phyloP scores from a whole-genome alignment of 345 rosid genomes.

The Theobroma cacao region DNA sequence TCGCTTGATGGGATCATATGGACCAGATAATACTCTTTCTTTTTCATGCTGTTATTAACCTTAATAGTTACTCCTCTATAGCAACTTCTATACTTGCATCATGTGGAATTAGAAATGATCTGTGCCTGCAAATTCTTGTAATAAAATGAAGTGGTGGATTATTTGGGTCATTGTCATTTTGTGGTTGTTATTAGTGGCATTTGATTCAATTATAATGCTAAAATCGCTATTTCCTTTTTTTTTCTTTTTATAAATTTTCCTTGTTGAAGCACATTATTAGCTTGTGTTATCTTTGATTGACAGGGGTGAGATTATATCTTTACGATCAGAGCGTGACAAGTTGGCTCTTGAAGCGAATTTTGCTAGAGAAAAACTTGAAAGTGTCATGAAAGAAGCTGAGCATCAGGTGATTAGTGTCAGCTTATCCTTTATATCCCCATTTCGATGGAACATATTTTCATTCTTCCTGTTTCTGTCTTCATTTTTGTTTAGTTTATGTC shows the following conservation, averaged over 20 bases:
- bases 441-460: not conserved
- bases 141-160: not conserved
- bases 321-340: slow-evolving; percentile 81
- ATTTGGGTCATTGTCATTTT: not conserved
- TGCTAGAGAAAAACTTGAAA: slow-evolving; percentile 69
- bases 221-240: not conserved
- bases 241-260: not conserved
- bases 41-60: not conserved
- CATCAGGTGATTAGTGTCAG: slow-evolving; percentile 51
- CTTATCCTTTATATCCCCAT: not conserved
- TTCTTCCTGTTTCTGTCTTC: not conserved
- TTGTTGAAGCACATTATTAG: not conserved
- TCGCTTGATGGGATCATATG: not conserved
- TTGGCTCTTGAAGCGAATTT: slow-evolving; percentile 68
- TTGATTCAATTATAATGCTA: not conserved
- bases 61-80: not conserved
- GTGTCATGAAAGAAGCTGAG: slow-evolving; percentile 71
- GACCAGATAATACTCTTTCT: not conserved
- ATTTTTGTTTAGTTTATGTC: not conserved
- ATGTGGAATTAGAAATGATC: not conserved
- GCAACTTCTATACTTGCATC: not conserved
- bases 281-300: slow-evolving; percentile 7
- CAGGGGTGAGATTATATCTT: slow-evolving; percentile 67
- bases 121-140: not conserved
- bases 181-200: not conserved